Conservation (phyloP, 2,329 filamentous ascomycete species). For the Claviceps capensis region DNA sequence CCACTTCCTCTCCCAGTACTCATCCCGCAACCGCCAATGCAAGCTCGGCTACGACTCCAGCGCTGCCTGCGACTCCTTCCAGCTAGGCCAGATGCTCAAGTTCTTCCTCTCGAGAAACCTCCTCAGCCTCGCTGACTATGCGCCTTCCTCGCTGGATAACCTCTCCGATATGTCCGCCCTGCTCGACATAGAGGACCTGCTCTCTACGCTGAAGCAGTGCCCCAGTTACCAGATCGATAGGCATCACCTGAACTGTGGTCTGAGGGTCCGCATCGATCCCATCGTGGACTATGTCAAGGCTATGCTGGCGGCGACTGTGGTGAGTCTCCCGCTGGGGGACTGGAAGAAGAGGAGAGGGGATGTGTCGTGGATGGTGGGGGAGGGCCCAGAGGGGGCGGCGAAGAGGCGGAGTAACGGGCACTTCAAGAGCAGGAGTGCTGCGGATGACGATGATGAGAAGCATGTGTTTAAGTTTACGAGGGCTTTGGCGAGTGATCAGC, state of each 20-base stretch:
- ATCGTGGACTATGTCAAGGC: constrained; percentile 49
- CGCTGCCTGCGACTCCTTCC: constrained; percentile 60
- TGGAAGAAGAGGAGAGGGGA: constrained; percentile 31
- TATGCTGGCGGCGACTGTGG: constrained; percentile 34
- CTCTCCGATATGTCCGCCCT: constrained; percentile 37
- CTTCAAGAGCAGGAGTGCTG: neutral
- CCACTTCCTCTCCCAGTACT: constrained; percentile 55
- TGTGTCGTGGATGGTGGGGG: constrained; percentile 26
- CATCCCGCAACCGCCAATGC: constrained; percentile 54
- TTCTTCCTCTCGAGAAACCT: constrained; percentile 52
- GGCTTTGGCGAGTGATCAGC: constrained; percentile 33
- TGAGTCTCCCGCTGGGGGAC: constrained; percentile 28
- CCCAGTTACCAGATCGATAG: constrained; percentile 63
- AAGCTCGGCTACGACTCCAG: constrained; percentile 62
- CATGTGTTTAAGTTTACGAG: constrained; percentile 36
- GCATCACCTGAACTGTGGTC: constrained; percentile 60
- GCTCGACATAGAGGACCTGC: constrained; percentile 46
- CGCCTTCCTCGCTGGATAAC: constrained; percentile 29
- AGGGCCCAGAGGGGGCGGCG: constrained; percentile 7
- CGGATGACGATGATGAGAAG: constrained; percentile 7
- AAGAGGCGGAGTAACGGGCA: neutral
- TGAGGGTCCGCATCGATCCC: constrained; percentile 50
- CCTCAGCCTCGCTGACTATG: constrained; percentile 44
- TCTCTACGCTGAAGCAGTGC: constrained; percentile 49
- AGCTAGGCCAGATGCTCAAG: constrained; percentile 63